These are phyloP conservation scores for Suillus alpinus DNA, from an alignment of 768 basidiomycete species.

Conservation along the genomic window DNA sequence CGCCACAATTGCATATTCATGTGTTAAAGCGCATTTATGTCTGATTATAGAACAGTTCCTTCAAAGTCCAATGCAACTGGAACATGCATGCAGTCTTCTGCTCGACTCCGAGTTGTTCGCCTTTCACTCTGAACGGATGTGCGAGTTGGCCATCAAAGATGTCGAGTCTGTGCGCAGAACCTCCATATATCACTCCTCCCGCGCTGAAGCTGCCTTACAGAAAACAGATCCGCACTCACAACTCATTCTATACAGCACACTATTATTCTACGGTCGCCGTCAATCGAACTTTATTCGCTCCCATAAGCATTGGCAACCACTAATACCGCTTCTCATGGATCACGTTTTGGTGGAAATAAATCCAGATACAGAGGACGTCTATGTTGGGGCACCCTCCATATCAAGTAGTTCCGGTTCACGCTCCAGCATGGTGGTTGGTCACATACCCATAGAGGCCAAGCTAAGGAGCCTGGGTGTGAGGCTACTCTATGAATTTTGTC, in stretches of 20 bases:
- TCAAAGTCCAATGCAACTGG: slow-evolving; percentile 76
- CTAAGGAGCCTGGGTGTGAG: slow-evolving; percentile 68
- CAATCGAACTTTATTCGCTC: slow-evolving; percentile 70
- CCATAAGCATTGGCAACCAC: slow-evolving; percentile 78
- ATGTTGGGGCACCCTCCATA: slow-evolving; percentile 38
- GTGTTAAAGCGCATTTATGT: slow-evolving; percentile 8
- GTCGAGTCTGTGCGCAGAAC: slow-evolving; percentile 53
- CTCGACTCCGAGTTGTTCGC: slow-evolving; percentile 84
- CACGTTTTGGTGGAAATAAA: slow-evolving; percentile 82
- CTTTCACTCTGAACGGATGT: slow-evolving; percentile 92
- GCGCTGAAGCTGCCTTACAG: slow-evolving; percentile 34
- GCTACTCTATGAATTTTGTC: slow-evolving; percentile 88
- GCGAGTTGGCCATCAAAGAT: slow-evolving; percentile 71
- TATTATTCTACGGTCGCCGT: slow-evolving; percentile 74
- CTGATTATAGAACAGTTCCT: slow-evolving; percentile 70
- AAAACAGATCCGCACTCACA: slow-evolving; percentile 84
- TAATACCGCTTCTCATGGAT: slow-evolving; percentile 83
- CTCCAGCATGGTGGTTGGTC: slow-evolving; percentile 39
- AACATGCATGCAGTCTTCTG: slow-evolving; percentile 76
- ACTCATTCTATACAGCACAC: slow-evolving; percentile 73
- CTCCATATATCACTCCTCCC: neutral
- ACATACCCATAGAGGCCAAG: slow-evolving; percentile 80
- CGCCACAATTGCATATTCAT: neutral
- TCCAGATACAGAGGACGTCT: slow-evolving; percentile 63
- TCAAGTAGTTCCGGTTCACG: slow-evolving; percentile 25